These are phyloP conservation scores for Malassezia japonica DNA, from an alignment of 1,284 basidiomycete species.

Conservation along the genomic window DNA sequence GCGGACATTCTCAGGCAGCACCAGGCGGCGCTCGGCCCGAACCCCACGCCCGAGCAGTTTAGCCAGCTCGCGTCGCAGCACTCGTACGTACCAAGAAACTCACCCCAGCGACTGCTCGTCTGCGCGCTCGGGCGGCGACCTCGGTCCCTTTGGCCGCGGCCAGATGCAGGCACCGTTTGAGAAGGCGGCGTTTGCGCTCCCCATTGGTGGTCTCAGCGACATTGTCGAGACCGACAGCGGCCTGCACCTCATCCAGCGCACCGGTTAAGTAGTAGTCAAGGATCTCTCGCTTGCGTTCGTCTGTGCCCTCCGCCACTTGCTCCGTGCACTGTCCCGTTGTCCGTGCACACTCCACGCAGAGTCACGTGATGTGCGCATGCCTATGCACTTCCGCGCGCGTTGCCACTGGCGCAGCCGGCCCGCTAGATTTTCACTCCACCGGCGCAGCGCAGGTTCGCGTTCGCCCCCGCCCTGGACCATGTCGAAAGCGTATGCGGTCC, in stretches of 20 bases:
- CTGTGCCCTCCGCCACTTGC: too few species aligned
- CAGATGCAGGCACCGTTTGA: constrained; percentile 99
- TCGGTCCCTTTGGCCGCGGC: constrained; percentile 66
- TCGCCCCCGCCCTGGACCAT: neutral
- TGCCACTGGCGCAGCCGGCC: neutral
- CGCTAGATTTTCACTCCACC: constrained; percentile 2
- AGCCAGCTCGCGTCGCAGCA: constrained; percentile 33
- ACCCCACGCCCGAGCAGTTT: constrained; percentile 33
- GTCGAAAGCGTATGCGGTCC: neutral
- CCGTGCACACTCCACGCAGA: neutral
- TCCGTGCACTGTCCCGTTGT: too few species aligned
- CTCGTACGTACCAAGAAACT: constrained; percentile 23
- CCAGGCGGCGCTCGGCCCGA: constrained; percentile 25
- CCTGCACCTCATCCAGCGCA: constrained; percentile 87
- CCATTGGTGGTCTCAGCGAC: constrained; percentile 74
- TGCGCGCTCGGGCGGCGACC: constrained; percentile 39
- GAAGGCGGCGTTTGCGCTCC: constrained; percentile 71
- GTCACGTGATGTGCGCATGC: neutral
- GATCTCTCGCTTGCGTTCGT: too few species aligned
- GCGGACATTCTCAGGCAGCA: constrained; percentile 58
- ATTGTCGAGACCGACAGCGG: constrained; percentile 86
- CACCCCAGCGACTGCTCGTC: constrained; percentile 44
- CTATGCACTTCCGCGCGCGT: neutral
- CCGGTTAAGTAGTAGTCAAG: constrained; percentile 61
- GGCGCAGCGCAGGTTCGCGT: neutral